Conservation (phyloP, 78 protist genomes). For the Dictyostelium intermedium region DNA sequence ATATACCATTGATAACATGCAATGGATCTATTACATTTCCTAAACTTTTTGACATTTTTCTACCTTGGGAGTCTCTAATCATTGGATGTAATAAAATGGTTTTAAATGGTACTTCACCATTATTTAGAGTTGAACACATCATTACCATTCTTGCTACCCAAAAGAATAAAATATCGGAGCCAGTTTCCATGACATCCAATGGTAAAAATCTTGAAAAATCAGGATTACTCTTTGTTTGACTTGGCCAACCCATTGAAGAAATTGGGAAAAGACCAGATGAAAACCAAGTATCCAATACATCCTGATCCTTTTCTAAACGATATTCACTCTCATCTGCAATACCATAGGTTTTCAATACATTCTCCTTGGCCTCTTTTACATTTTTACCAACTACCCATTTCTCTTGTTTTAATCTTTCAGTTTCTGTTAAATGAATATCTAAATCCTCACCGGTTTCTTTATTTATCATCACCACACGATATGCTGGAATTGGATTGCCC, state of each 20-base stretch:
- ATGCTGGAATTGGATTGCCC: constrained; percentile 99
- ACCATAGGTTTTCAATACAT: constrained; percentile 10
- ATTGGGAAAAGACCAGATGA: constrained; percentile 98
- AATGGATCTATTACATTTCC: constrained; percentile 97
- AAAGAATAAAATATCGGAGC: constrained; percentile 96
- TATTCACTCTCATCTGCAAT: neutral
- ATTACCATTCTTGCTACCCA: constrained; percentile 98
- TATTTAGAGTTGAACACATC: constrained; percentile 79
- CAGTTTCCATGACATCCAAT: constrained; percentile 93
- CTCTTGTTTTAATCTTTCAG: constrained; percentile 10
- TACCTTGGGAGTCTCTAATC: constrained; percentile 96
- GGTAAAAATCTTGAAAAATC: constrained; percentile 89
- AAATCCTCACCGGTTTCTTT: neutral
- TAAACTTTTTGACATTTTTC: constrained; percentile 97
- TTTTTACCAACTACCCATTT: constrained; percentile 80
- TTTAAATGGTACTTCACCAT: constrained; percentile 86
- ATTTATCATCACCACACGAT: constrained; percentile 14
- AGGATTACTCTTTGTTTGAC: neutral
- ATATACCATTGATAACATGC: constrained; percentile 84
- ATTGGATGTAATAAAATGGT: constrained; percentile 87
- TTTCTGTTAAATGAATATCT: neutral
- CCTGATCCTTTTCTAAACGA: constrained; percentile 87
- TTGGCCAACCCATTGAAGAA: constrained; percentile 98
- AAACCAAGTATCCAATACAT: constrained; percentile 98
- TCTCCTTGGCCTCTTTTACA: constrained; percentile 35